Evolutionary conservation across 2,329 filamentous ascomycete genomes (phyloP).

Genomic region (Onygenales sp.): DNA sequence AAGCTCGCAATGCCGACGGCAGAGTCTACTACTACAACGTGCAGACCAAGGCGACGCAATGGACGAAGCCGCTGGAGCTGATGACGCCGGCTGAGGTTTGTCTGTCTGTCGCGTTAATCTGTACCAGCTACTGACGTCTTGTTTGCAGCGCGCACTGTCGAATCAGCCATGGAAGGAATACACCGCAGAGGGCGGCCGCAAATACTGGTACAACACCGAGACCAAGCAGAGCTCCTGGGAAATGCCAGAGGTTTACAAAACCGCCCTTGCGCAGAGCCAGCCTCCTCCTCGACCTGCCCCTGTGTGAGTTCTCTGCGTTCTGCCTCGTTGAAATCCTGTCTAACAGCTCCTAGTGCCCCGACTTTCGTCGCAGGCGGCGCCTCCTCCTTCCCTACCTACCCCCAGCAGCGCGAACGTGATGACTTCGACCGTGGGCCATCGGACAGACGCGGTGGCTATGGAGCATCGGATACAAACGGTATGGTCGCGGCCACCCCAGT

Average conservation of each 20-base stretch:
- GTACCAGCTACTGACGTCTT: conserved; percentile 7
- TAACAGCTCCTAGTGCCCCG: conserved; percentile 36
- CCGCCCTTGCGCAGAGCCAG: conserved; percentile 52
- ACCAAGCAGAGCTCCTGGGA: conserved; percentile 91
- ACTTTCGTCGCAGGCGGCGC: conserved; percentile 53
- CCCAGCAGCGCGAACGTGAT: conserved; percentile 39
- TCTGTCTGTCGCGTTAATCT: conserved; percentile 10
- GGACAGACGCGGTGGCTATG: conserved; percentile 40
- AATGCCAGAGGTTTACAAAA: conserved; percentile 76
- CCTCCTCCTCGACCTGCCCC: conserved; percentile 34
- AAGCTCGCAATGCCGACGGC: conserved; percentile 71
- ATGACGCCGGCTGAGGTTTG: conserved; percentile 73
- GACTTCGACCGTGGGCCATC: conserved; percentile 37
- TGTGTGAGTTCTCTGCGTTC: conserved; percentile 30
- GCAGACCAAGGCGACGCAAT: conserved; percentile 78
- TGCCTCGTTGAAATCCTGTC: conserved; percentile 5
- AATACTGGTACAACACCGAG: conserved; percentile 93
- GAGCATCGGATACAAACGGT: conserved; percentile 31
- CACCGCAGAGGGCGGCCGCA: conserved; percentile 71
- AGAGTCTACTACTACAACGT: conserved; percentile 87
- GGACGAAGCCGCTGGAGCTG: conserved; percentile 85
- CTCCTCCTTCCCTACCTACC: conserved; percentile 28
- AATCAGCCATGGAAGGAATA: conserved; percentile 91
- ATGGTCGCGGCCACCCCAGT: conserved; percentile 27
- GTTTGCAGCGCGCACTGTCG: conserved; percentile 60